phyloP scores from a whole-genome alignment of 192 early-diverging fungal species.

The Backusella tarrabulga region DNA sequence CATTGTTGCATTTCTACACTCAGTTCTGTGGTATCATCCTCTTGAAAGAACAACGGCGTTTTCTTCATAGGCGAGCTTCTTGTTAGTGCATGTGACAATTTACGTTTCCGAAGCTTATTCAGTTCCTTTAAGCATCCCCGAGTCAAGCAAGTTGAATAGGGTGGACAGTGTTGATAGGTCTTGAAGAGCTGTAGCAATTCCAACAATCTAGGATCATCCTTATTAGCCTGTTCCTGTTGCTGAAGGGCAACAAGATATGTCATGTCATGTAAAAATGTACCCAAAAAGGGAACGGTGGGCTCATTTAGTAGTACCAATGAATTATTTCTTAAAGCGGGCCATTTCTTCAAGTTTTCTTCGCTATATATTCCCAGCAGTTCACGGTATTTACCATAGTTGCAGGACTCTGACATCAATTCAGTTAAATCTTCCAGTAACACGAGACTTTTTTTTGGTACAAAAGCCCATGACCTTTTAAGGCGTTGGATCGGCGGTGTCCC shows the following conservation, averaged over 20 bases:
- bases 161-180: slow-evolving; percentile 52
- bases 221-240: slow-evolving; percentile 15
- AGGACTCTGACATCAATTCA: slow-evolving; percentile 60
- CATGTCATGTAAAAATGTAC: slow-evolving; percentile 72
- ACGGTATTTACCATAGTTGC: slow-evolving; percentile 66
- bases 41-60: slow-evolving; percentile 29
- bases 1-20: slow-evolving; percentile 51
- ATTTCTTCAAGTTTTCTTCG: neutral
- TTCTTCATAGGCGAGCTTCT: slow-evolving; percentile 44
- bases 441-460: slow-evolving; percentile 61
- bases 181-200: slow-evolving; percentile 56
- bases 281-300: slow-evolving; percentile 72
- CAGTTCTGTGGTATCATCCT: slow-evolving; percentile 29
- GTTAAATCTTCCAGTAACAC: slow-evolving; percentile 47
- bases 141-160: slow-evolving; percentile 45
- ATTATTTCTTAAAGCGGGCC: neutral
- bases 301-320: slow-evolving; percentile 14
- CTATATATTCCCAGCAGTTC: slow-evolving; percentile 26
- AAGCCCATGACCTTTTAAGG: slow-evolving; percentile 67
- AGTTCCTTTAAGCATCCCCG: slow-evolving; percentile 43
- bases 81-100: slow-evolving; percentile 44
- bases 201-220: slow-evolving; percentile 49
- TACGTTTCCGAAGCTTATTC: slow-evolving; percentile 44
- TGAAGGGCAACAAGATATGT: slow-evolving; percentile 63
- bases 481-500: slow-evolving; percentile 65